Conservation (phyloP, 2,329 filamentous ascomycete species). For the Orbilia brochopaga region DNA sequence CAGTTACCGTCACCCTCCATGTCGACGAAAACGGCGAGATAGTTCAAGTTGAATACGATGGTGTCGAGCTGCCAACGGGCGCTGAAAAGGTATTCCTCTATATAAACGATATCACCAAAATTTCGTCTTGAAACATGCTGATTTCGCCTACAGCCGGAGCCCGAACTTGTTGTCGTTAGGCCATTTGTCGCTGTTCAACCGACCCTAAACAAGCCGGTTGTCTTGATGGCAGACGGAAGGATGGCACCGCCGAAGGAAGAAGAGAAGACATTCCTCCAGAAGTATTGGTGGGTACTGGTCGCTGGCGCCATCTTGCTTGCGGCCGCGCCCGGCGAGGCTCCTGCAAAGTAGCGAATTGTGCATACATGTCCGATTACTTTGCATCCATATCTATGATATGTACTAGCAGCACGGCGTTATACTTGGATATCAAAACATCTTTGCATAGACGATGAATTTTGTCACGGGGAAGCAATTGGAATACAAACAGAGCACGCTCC, state of each 20-base stretch:
- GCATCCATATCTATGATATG: background rate
- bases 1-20: conserved; percentile 37
- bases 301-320: conserved; percentile 63
- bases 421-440: background rate
- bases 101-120: background rate
- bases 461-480: background rate
- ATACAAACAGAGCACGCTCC: background rate
- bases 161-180: conserved; percentile 64
- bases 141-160: conserved; percentile 54
- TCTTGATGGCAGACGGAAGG: conserved; percentile 67
- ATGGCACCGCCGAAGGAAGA: conserved; percentile 62
- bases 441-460: background rate
- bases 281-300: conserved; percentile 72
- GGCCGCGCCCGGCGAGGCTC: conserved; percentile 32
- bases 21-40: conserved; percentile 43
- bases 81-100: conserved; percentile 33
- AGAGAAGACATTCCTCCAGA: conserved; percentile 72
- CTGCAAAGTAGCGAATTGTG: conserved; percentile 21
- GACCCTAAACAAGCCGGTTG: conserved; percentile 69
- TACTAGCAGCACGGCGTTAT: conserved; percentile 10
- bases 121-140: background rate
- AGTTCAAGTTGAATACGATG: conserved; percentile 43
- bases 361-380: background rate
- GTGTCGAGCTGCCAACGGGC: conserved; percentile 22
- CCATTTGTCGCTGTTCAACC: conserved; percentile 64